These are phyloP conservation scores for Zasmidium citrigriseum DNA, from an alignment of 2,329 filamentous ascomycete species.

Conservation along the genomic window DNA sequence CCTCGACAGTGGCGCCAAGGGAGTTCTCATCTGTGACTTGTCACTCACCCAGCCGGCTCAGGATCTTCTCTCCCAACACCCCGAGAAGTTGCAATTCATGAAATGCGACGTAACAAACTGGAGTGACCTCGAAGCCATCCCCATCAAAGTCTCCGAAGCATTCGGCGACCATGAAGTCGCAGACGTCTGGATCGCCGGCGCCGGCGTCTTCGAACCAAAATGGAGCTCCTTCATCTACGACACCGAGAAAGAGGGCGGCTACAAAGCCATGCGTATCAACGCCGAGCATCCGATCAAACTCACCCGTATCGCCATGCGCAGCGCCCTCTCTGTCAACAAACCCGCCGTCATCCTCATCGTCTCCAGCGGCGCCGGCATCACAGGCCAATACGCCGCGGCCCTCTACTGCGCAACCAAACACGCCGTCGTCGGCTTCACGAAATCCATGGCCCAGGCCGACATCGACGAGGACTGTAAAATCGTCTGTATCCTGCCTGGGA, in stretches of 20 bases:
- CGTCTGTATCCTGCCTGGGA: slow-evolving; percentile 36
- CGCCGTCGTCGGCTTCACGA: slow-evolving; percentile 41
- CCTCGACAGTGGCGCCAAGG: slow-evolving; percentile 23
- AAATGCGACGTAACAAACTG: slow-evolving; percentile 39
- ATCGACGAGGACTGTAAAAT: slow-evolving; percentile 38
- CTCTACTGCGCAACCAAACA: slow-evolving; percentile 43
- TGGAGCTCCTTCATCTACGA: slow-evolving; percentile 40
- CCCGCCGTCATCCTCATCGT: slow-evolving; percentile 39
- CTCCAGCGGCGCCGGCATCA: slow-evolving; percentile 36
- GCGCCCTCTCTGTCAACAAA: slow-evolving; percentile 34
- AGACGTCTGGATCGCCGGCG: slow-evolving; percentile 41
- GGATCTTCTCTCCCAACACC: slow-evolving; percentile 23
- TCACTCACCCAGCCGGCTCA: slow-evolving; percentile 35
- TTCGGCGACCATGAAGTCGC: slow-evolving; percentile 36
- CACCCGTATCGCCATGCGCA: slow-evolving; percentile 40
- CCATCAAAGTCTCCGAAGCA: slow-evolving; percentile 23
- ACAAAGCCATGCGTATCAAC: slow-evolving; percentile 38
- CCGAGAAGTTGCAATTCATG: slow-evolving; percentile 26
- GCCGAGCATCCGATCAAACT: slow-evolving; percentile 42
- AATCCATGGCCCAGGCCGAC: slow-evolving; percentile 37
- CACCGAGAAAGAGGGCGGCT: slow-evolving; percentile 35
- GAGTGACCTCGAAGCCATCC: slow-evolving; percentile 32
- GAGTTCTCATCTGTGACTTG: slow-evolving; percentile 39
- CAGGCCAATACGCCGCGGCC: slow-evolving; percentile 31
- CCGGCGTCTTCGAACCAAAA: slow-evolving; percentile 43